These are phyloP conservation scores for Stagonosporopsis chrysanthemi DNA, from an alignment of 2,329 filamentous ascomycete species.

Conservation along the genomic window DNA sequence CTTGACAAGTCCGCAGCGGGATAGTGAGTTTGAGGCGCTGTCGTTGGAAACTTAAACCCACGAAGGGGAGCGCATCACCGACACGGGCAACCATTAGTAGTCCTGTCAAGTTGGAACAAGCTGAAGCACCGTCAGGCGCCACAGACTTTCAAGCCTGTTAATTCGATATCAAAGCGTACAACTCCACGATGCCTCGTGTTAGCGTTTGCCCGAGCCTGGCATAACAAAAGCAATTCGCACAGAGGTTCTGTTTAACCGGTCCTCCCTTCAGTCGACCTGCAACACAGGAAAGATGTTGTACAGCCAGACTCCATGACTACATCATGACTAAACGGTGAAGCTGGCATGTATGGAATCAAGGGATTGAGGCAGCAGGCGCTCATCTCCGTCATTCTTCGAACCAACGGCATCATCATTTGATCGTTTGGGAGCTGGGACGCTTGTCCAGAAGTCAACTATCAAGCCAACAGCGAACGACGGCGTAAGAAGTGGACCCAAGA, in stretches of 20 bases:
- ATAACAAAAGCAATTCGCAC: neutral
- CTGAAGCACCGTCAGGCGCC: slow-evolving; percentile 22
- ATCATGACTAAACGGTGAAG: slow-evolving; percentile 11
- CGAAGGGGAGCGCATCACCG: slow-evolving; percentile 17
- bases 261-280: neutral
- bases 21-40: slow-evolving; percentile 25
- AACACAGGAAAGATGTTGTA: slow-evolving; percentile 1
- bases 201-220: neutral
- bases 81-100: slow-evolving; percentile 23
- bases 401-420: slow-evolving; percentile 2
- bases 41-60: slow-evolving; percentile 26
- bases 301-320: neutral
- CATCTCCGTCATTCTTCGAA: slow-evolving; percentile 8
- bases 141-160: slow-evolving; percentile 25
- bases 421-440: neutral
- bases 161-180: slow-evolving; percentile 24
- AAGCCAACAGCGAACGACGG: slow-evolving; percentile 19
- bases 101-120: slow-evolving; percentile 23
- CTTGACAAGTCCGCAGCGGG: slow-evolving; percentile 13
- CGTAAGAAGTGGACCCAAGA: slow-evolving; percentile 27
- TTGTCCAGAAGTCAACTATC: slow-evolving; percentile 5
- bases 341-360: slow-evolving; percentile 4
- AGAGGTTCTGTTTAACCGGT: neutral
- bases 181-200: neutral
- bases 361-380: slow-evolving; percentile 6